Percentiles rank a stretch among this genome's conserved stretches.
Conservation (phyloP, 2,329 filamentous ascomycete species). For the Pseudogymnoascus sp. region DNA sequence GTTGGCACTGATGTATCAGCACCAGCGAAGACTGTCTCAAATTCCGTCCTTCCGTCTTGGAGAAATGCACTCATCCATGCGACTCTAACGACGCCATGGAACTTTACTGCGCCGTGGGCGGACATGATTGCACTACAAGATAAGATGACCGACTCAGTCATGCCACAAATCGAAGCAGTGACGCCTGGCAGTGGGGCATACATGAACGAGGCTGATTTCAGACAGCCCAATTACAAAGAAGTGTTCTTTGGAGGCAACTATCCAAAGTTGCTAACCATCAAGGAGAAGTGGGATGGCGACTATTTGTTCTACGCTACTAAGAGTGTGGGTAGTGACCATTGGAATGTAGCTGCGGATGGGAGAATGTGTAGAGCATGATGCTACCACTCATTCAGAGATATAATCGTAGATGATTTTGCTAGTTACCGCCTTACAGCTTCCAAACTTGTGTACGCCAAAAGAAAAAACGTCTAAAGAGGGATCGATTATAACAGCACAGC, state of each 20-base stretch:
- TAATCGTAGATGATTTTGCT: too few species aligned
- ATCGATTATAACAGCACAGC: too few species aligned
- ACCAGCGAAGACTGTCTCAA: slow-evolving; percentile 20
- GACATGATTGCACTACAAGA: slow-evolving; percentile 26
- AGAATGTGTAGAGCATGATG: slow-evolving; percentile 33
- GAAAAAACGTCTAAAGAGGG: too few species aligned
- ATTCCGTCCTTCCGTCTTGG: slow-evolving; percentile 38
- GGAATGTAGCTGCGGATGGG: slow-evolving; percentile 35
- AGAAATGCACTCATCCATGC: slow-evolving; percentile 30
- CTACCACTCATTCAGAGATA: not conserved
- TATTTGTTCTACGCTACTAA: slow-evolving; percentile 40
- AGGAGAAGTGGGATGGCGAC: slow-evolving; percentile 42
- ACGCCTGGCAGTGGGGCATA: slow-evolving; percentile 39
- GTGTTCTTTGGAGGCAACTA: slow-evolving; percentile 43
- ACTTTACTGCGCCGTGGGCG: slow-evolving; percentile 25
- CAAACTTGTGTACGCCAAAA: too few species aligned
- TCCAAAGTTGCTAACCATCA: slow-evolving; percentile 34
- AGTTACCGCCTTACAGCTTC: too few species aligned
- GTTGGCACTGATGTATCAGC: slow-evolving; percentile 28
- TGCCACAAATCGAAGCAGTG: slow-evolving; percentile 30
- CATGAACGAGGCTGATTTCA: slow-evolving; percentile 45
- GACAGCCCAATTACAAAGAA: slow-evolving; percentile 36
- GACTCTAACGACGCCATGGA: slow-evolving; percentile 30
- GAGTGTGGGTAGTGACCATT: slow-evolving; percentile 47
- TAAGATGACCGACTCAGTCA: slow-evolving; percentile 28